These are phyloP conservation scores for Catenaria anguillulae DNA, from an alignment of 371 early-diverging fungal genomes.

Conservation along the genomic window DNA sequence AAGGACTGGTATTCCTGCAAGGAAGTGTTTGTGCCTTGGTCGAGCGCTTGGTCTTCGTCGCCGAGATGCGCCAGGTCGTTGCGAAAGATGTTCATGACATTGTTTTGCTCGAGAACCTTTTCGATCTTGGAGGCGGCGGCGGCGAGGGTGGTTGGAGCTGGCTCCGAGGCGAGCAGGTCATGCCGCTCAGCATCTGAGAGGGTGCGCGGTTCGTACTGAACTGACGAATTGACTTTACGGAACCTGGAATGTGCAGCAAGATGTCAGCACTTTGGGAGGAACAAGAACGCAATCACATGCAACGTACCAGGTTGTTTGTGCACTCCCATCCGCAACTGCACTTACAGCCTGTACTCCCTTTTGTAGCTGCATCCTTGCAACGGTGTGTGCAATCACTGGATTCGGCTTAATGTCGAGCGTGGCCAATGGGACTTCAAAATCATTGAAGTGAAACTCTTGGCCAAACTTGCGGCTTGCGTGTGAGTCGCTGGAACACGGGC, in stretches of 20 bases:
- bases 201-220: constrained; percentile 30
- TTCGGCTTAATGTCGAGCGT: not conserved
- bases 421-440: not conserved
- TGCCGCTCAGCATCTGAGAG: constrained; percentile 15
- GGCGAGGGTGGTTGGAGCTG: constrained; percentile 21
- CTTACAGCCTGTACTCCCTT: constrained; percentile 21
- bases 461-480: constrained; percentile 28
- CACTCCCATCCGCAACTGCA: constrained; percentile 9
- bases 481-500: constrained; percentile 23
- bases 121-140: constrained; percentile 25
- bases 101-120: constrained; percentile 29
- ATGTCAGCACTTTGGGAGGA: no score
- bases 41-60: constrained; percentile 33
- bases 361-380: constrained; percentile 23
- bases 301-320: constrained; percentile 28
- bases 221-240: constrained; percentile 27
- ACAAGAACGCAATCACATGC: no score
- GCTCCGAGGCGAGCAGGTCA: constrained; percentile 15
- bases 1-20: constrained; percentile 37
- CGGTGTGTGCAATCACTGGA: not conserved
- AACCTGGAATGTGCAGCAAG: no score
- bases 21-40: constrained; percentile 28
- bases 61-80: constrained; percentile 33
- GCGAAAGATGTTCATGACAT: constrained; percentile 27
- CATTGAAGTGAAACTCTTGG: constrained; percentile 13